Percentiles rank a stretch among this genome's conserved stretches.
Conservation (phyloP, 139 green algal species). For the Auxenochlorella protothecoides region DNA sequence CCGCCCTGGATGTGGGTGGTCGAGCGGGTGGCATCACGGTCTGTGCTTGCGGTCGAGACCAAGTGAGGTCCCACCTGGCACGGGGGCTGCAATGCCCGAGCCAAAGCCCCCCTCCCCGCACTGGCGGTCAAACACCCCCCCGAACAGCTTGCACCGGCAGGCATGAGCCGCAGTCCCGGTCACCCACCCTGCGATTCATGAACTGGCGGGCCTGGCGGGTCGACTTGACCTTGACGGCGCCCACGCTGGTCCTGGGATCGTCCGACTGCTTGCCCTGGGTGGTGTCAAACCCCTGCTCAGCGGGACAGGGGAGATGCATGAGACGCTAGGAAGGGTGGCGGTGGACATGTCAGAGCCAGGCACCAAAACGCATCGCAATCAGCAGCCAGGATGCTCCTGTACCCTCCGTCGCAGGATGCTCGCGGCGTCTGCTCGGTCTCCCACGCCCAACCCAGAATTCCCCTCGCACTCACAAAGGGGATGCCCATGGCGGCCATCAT, state of each 20-base stretch:
- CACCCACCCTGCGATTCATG: slow-evolving; percentile 72
- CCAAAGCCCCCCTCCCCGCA: background rate
- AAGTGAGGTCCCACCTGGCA: background rate
- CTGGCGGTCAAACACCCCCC: background rate
- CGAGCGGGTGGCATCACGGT: too few species aligned
- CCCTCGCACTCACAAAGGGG: slow-evolving; percentile 42
- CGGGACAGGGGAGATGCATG: too few species aligned
- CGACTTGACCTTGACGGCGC: slow-evolving; percentile 54
- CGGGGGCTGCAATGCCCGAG: background rate
- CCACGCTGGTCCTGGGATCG: slow-evolving; percentile 53
- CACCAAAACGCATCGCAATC: background rate
- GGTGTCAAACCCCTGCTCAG: slow-evolving; percentile 52
- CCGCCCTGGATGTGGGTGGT: slow-evolving; percentile 39
- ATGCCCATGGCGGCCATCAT: slow-evolving; percentile 85
- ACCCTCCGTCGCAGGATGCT: background rate
- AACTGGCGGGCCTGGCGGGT: slow-evolving; percentile 73
- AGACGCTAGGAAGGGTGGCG: background rate
- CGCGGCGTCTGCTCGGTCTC: too few species aligned
- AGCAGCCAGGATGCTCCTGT: background rate
- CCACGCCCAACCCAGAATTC: too few species aligned
- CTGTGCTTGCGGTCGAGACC: too few species aligned
- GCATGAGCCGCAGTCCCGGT: background rate
- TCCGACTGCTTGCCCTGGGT: slow-evolving; percentile 68
- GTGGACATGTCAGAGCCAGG: background rate
- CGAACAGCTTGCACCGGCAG: background rate